Evolutionary conservation across 768 basidiomycete species (phyloP), one percentile per base, ranked within the genome.

Genomic region (Boletellus ananas): DNA sequence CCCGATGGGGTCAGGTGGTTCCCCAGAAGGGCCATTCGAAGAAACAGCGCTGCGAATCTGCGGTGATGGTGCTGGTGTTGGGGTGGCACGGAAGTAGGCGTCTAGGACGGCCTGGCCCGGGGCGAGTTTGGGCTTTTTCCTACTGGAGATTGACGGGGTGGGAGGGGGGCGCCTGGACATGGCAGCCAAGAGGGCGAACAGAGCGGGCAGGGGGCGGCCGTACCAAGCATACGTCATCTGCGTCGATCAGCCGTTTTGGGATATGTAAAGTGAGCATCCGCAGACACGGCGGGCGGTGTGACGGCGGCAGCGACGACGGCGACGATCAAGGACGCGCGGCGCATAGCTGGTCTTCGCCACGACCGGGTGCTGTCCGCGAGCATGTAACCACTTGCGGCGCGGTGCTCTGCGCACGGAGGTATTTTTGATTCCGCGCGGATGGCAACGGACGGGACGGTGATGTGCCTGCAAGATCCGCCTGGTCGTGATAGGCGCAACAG

Each of bases 191-290:
- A n/a, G n/a, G n/a, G n/a, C n/a, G 29, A 35, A 41, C 49, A 53
- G 56, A 45, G 53, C 57, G 60, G 56, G 23, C 34, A 44, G 34
- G 41, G 42, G 39, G 16, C 35, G 52, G 47, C 54, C 55, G 21
- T 52, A 54, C 50, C 43, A 52, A 34, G 37, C 35, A 50, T 65
- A 63, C 62, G 62, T 63, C 62, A 63, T 56, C 11, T 25, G 40
- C 54, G 62, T 65, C 62, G 62, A 63, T 63, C 62, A 56, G 34
- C 52, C 13, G 23, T 62, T 61, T 65, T 54, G 29, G 62, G 57
- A 59, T 33, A 25, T n/a, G 23, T 25, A 5, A 25, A 25, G 3
- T 25, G n/a, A n/a, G n/a, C n/a, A n/a, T n/a, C n/a, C 23, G 23
- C 23, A 25, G 23, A n/a, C n/a, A n/a, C 2, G 23, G 3, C 4